Conservation (phyloP, 768 basidiomycete genomes). For the Jaapia argillacea region DNA sequence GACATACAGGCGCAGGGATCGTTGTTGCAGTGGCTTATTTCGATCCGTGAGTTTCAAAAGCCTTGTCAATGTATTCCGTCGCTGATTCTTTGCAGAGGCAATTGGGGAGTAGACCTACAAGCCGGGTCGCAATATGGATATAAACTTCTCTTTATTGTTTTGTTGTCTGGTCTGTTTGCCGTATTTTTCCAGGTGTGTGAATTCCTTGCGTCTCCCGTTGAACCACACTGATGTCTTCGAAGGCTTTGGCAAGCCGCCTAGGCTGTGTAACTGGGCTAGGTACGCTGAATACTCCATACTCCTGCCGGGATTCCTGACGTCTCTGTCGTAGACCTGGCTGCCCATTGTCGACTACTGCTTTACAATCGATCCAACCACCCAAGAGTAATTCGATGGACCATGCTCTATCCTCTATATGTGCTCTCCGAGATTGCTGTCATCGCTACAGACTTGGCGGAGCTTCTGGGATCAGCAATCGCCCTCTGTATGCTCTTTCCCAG, state of each 20-base stretch:
- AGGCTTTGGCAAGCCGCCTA: conserved; percentile 72
- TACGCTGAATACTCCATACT: conserved; percentile 19
- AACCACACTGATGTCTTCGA: no score
- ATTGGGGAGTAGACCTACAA: conserved; percentile 86
- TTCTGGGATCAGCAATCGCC: conserved; percentile 52
- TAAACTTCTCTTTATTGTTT: conserved; percentile 74
- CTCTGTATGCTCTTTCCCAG: conserved; percentile 40
- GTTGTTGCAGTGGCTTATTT: conserved; percentile 86
- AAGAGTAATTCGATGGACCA: conserved; percentile 24
- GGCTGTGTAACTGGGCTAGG: conserved; percentile 79
- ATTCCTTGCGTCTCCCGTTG: no score
- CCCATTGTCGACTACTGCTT: conserved; percentile 37
- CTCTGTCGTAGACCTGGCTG: conserved; percentile 28
- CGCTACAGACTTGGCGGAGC: conserved; percentile 48
- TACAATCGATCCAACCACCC: conserved; percentile 31
- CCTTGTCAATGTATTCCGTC: conserved; percentile 1
- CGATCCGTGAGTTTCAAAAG: conserved; percentile 53
- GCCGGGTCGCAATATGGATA: conserved; percentile 85
- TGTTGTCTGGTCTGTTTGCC: conserved; percentile 75
- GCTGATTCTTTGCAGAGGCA: conserved; percentile 39
- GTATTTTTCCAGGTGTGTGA: conserved; percentile 71
- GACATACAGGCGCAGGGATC: conserved; percentile 75
- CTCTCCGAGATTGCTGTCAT: conserved; percentile 42
- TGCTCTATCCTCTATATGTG: conserved; percentile 36
- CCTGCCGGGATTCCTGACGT: neutral